phyloP scores from a whole-genome alignment of 2,329 filamentous ascomycete species.

The Penicillium sp. region DNA sequence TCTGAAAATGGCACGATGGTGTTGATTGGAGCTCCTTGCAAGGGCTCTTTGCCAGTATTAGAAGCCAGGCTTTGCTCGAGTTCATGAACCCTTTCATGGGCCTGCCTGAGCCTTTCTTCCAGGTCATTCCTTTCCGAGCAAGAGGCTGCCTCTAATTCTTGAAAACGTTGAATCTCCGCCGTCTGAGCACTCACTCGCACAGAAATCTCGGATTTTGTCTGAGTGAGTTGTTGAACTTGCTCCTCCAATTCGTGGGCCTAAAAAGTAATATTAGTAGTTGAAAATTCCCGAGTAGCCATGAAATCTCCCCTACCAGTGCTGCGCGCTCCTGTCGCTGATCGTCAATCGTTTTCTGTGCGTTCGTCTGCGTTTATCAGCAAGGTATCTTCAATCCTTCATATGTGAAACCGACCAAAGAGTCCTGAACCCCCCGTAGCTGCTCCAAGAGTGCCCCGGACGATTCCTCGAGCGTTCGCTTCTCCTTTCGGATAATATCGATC shows the following conservation, averaged over 20 bases:
- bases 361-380: conserved; percentile 25
- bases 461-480: conserved; percentile 37
- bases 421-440: conserved; percentile 26
- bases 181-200: conserved; percentile 18
- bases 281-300: too few species aligned
- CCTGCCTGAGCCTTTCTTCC: conserved; percentile 24
- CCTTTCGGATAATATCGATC: conserved; percentile 26
- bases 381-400: neutral
- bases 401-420: conserved; percentile 35
- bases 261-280: neutral
- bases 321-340: conserved; percentile 17
- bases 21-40: neutral
- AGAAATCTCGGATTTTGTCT: conserved; percentile 14
- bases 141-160: conserved; percentile 23
- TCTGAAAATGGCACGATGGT: conserved; percentile 40
- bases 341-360: conserved; percentile 19
- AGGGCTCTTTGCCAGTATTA: neutral
- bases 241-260: conserved; percentile 27
- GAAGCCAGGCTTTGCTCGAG: conserved; percentile 24
- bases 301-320: conserved; percentile 26
- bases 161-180: conserved; percentile 25
- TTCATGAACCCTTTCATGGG: conserved; percentile 21
- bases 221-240: conserved; percentile 24
- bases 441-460: conserved; percentile 16
- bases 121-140: conserved; percentile 22